Evolutionary conservation across 1,139 yeast species (phyloP).

Genomic region (Pichia sp.): DNA sequence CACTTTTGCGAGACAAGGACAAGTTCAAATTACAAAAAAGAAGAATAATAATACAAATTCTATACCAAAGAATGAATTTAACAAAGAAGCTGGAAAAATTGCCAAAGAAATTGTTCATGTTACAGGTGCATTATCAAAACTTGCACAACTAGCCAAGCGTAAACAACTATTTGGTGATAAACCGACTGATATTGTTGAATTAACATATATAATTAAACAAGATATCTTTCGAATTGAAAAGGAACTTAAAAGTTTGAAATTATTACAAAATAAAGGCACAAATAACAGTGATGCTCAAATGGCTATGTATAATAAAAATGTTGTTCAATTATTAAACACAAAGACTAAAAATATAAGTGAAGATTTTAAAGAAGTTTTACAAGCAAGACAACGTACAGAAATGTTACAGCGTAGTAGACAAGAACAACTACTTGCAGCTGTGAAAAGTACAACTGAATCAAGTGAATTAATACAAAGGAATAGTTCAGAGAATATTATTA

Average conservation of each 20-base stretch:
- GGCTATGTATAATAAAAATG: constrained; percentile 73
- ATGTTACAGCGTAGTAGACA: constrained; percentile 75
- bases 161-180: constrained; percentile 94
- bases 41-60: constrained; percentile 21
- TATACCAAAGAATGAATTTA: constrained; percentile 58
- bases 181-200: constrained; percentile 88
- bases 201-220: constrained; percentile 89
- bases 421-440: constrained; percentile 59
- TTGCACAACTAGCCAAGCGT: constrained; percentile 75
- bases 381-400: constrained; percentile 80
- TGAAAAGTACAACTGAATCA: constrained; percentile 9
- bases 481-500: not conserved
- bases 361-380: constrained; percentile 82
- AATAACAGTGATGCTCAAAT: constrained; percentile 45
- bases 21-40: constrained; percentile 16
- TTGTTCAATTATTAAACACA: constrained; percentile 77
- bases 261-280: constrained; percentile 35
- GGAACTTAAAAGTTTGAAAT: constrained; percentile 60
- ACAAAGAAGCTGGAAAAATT: constrained; percentile 71
- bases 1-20: constrained; percentile 50
- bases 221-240: constrained; percentile 85
- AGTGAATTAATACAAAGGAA: too few relatives aligned
- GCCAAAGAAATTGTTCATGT: constrained; percentile 88
- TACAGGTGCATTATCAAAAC: constrained; percentile 74
- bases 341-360: constrained; percentile 90